Base-by-base conservation (phyloP, 2,329 filamentous ascomycete genomes). In the Colletotrichum tropicale region DNA sequence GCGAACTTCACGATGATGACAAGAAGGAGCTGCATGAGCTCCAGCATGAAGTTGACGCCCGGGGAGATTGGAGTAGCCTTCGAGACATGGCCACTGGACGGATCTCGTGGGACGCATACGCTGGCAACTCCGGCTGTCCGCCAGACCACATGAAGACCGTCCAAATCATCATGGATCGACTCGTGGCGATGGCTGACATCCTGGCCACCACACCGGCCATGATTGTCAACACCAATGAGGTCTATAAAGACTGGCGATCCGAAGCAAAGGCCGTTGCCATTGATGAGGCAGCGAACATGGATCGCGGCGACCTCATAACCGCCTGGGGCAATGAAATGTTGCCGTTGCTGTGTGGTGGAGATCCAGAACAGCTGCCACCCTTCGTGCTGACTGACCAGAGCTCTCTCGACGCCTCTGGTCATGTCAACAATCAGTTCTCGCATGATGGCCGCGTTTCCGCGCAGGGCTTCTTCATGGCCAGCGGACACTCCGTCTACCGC, bases 221-320 rank as follows among this genome's bases (percentile, higher is more conserved):
- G 4, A 7, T 38, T 9, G 15, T 5, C 24, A 26, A 10, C 6
- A 18, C 13, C 5, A 36, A 6, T 18, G 26, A 24, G 8, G 24
- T 62, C 21, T 34, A 38, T 2, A 32, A 52, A 18, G 5, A 24
- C 28, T 24, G 28, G 55, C 28, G 18, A 15, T 21, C 28, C 8
- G 15, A 8, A 2, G 77, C 79, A 58, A 61, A 66, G 13, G 79
- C 65, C 6, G 62, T 81, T 26, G 78, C 69, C 4, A 38, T 81
- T 0, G 80, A 82, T 24, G 77, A 81, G 30, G 80, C 79, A 0
- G 80, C 68, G 16, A 80, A 71, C 43, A 73, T 80, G 52, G 62
- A 69, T n/a, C 77, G 78, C 1, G 72, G 74, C 6, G 80, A 82
- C 16, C 69, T 78, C 1, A 77, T 70, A 38, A 78, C 74, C 13